A percentile compares a stretch with the other conserved stretches of the same genome.
Conservation (phyloP, 2,329 filamentous ascomycete species). For the Verticillium nubilum region DNA sequence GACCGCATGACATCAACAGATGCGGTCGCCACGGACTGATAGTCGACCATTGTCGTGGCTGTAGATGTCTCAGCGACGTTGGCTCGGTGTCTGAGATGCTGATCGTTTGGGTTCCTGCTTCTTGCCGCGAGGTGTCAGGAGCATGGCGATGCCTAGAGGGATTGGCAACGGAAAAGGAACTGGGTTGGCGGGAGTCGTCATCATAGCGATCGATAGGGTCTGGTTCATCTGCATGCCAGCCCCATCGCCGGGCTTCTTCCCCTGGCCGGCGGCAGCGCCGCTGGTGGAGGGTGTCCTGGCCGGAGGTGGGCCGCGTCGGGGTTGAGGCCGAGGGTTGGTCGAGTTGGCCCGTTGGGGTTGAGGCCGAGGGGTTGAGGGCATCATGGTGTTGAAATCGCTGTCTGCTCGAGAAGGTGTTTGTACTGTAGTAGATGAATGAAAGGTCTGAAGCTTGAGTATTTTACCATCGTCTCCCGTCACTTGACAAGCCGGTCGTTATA, state of each 20-base stretch:
- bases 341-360: not conserved
- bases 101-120: not conserved
- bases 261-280: not conserved
- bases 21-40: not conserved
- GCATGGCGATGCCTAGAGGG: conserved; percentile 14
- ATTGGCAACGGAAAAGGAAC: conserved; percentile 16
- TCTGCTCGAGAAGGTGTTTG: not conserved
- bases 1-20: not conserved
- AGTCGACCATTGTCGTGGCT: not conserved
- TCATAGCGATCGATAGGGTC: conserved; percentile 16
- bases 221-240: conserved; percentile 18
- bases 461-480: not conserved
- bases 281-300: not conserved
- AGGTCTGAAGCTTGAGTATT: not conserved
- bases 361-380: not conserved
- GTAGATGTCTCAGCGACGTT: not conserved
- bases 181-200: conserved; percentile 13
- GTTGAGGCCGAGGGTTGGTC: not conserved
- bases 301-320: not conserved
- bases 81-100: not conserved
- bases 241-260: conserved; percentile 3
- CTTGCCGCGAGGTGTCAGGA: conserved; percentile 5
- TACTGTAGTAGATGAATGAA: not conserved
- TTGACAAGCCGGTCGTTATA: not conserved
- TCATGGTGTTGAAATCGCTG: not conserved